Percentiles rank a stretch among this genome's conserved stretches.
These are phyloP conservation scores for Candida maesae DNA, from an alignment of 805 yeast genomes.

Conservation along the genomic window DNA sequence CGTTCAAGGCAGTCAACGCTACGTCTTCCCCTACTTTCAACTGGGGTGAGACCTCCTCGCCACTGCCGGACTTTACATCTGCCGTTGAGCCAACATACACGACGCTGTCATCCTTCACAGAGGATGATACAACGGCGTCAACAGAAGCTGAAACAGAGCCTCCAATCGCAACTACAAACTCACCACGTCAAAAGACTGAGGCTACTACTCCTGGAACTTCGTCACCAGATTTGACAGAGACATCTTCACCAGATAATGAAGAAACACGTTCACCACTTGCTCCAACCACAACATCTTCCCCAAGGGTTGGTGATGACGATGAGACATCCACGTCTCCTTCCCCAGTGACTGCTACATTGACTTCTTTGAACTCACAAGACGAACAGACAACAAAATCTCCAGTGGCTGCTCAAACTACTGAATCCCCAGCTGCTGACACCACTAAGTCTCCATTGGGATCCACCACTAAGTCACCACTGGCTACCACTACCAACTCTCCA, in stretches of 20 bases:
- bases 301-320: neutral
- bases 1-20: neutral
- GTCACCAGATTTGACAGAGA: conserved; percentile 2
- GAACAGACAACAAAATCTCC: too few species aligned
- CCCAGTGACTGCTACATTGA: too few species aligned
- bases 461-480: too few species aligned
- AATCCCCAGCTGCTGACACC: too few species aligned
- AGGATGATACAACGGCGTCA: neutral
- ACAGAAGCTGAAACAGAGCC: conserved; percentile 1
- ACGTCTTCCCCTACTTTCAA: neutral
- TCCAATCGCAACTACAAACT: neutral
- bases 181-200: neutral
- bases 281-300: conserved; percentile 1
- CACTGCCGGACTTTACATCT: neutral
- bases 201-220: neutral
- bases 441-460: too few species aligned
- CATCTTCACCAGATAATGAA: conserved; percentile 1
- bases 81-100: neutral
- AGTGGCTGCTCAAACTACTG: too few species aligned
- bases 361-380: too few species aligned
- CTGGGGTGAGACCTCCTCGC: neutral
- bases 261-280: neutral
- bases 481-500: neutral
- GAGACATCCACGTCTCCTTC: conserved; percentile 2
- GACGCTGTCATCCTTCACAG: neutral